Evolutionary conservation across 108 stramenopile species (phyloP), one percentile per base, ranked within the genome.

Genomic region (Fragilaria radians): DNA sequence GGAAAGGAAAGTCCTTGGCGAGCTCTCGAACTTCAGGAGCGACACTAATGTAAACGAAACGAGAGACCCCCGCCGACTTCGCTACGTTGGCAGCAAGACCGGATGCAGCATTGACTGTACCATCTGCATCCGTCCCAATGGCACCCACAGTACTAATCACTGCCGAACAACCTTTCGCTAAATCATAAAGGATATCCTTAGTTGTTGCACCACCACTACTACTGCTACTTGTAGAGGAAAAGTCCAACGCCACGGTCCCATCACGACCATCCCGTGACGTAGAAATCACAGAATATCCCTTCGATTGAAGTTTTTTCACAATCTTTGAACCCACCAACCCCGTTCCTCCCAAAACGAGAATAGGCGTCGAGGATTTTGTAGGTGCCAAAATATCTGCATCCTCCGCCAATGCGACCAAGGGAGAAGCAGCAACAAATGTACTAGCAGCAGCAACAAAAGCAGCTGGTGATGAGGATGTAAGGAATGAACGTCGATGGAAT

Each of bases 321-420:
- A 88, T 80, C 11, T 76, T 72, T 18, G 76, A 78, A 25, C 86
- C 86, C 0, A 77, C 63, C 42, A 88, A 84, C 19, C 86, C 86
- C 11, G 68, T 72, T 5, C 86, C 86, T 9, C 86, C 86, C 31
- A 88, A 68, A 1, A 88, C 86, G n/a, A n/a, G n/a, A n/a, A n/a
- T n/a, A n/a, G n/a, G n/a, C n/a, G n/a, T n/a, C n/a, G n/a, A n/a
- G n/a, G n/a, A n/a, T n/a, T n/a, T n/a, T n/a, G n/a, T n/a, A n/a
- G n/a, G n/a, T n/a, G n/a, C n/a, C n/a, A n/a, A n/a, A n/a, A n/a
- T n/a, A n/a, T n/a, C n/a, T n/a, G n/a, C n/a, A n/a, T n/a, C n/a
- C n/a, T n/a, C n/a, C n/a, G n/a, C n/a, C n/a, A n/a, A n/a, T n/a
- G n/a, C n/a, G n/a, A n/a, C n/a, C n/a, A n/a, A n/a, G n/a, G n/a